Evolutionary conservation across 192 early-diverging fungal species (phyloP), one percentile per base, ranked within the genome.

Genomic region (Coemansia biformis): DNA sequence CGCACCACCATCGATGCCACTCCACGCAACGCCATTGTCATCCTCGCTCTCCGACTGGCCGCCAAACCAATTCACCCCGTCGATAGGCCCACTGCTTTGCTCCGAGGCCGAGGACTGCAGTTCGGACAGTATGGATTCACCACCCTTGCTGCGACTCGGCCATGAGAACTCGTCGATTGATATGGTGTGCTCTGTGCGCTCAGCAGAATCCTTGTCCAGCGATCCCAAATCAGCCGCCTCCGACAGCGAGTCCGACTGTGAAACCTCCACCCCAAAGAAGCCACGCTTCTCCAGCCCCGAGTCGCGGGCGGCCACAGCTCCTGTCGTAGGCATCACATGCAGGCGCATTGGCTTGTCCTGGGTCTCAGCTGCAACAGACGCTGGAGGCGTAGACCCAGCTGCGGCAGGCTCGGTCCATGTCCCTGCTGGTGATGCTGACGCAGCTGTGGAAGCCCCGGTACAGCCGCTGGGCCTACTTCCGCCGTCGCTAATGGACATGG

Each of bases 1-100:
- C n/a, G 19, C 13, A 8, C 12, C 42, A 1, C 29, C 30, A 21
- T 62, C 59, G 22, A 63, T 44, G 16, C 59, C 59, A 34, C 59
- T 49, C 46, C 38, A 49, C 1, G 59, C 59, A 30, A 62, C 13
- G n/a, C 26, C 31, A 28, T 52, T 43, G 32, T 35, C 44, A 10
- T 16, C 9, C 5, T 48, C 46, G 8, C 13, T 16, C n/a, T 34
- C 33, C 2, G 12, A 34, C 14, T 15, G 24, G 24, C 3, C 24
- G 24, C 24, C 24, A 26, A 26, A 26, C 24, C 2, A 26, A n/a
- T n/a, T n/a, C n/a, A n/a, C n/a, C n/a, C n/a, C n/a, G n/a, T n/a
- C n/a, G n/a, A n/a, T n/a, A n/a, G 24, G 24, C 24, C 24, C 24
- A 26, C 3, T 26, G 24, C 24, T 26, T 6, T 26, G 24, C 24